Evolutionary conservation across 2,329 filamentous ascomycete species (phyloP), one percentile per base, ranked within the genome.

Genomic region (Pseudogymnoascus sp.): DNA sequence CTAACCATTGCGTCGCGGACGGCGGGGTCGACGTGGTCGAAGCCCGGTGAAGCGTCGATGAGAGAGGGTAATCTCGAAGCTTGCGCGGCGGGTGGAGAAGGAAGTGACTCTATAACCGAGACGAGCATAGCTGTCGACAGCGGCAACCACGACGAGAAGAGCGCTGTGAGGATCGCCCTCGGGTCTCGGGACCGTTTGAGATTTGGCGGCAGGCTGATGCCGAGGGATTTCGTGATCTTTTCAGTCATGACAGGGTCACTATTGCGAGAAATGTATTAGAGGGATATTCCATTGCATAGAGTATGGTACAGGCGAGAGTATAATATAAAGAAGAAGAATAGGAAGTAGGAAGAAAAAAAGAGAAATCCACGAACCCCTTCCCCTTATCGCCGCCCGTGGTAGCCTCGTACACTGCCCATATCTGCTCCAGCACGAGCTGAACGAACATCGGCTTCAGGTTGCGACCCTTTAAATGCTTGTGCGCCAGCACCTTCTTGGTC

Each of bases 381-480:
- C 89, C 90, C 68, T 88, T 88, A 67, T 89, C 88, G 61, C 90
- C 90, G 45, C 92, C 92, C 3, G 86, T 89, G 0, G 93, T 96
- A 45, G 93, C 93, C 71, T 93, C 86, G 74, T 99, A 99, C 8
- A 95, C 90, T 25, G 93, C 92, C 95, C 95, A 99, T 63, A 99
- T 88, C 66, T 92, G 93, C 70, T 98, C 95, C 63, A 99, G 81
- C 6, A 99, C 95, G 61, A 99, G 81, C 75, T 98, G 95, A 13
- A 98, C 95, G 75, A 99, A 99, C 84, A 99, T 92, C 7, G 95
- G 95, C 77, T 98, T 99, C 67, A 99, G 79, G 65, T 89, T 85
- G 57, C 95, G 84, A 3, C 95, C 95, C 74, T 96, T 98, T 61
- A 99, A 80, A 79, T 99, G 95, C 76, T 96, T 98, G 28, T 88